phyloP scores from a whole-genome alignment of 306 rosid genomes.

The Sesbania bispinosa region DNA sequence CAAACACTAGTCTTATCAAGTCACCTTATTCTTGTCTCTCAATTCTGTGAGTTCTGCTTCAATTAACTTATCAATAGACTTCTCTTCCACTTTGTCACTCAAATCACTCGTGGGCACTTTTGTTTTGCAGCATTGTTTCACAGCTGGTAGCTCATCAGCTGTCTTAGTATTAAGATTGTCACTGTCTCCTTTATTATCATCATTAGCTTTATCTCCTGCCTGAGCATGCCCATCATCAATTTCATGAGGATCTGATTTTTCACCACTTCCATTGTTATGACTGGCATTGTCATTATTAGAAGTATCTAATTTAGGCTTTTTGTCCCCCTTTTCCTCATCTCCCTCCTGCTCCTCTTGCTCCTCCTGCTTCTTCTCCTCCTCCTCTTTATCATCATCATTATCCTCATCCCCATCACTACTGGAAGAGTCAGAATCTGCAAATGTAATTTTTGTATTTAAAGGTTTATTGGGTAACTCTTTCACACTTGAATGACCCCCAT shows the following conservation, averaged over 20 bases:
- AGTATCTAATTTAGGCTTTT: constrained; percentile 40
- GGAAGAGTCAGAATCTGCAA: constrained; percentile 71
- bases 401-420: constrained; percentile 34
- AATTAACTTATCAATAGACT: constrained; percentile 77
- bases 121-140: constrained; percentile 58
- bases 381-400: constrained; percentile 23
- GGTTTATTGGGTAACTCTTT: constrained; percentile 48
- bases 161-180: constrained; percentile 29
- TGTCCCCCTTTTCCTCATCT: constrained; percentile 31
- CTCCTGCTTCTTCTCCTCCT: no score
- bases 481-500: constrained; percentile 45
- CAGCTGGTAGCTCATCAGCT: constrained; percentile 50
- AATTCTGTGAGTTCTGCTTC: constrained; percentile 75
- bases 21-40: constrained; percentile 82
- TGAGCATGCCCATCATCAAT: constrained; percentile 25
- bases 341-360: no score
- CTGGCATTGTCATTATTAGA: constrained; percentile 22
- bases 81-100: constrained; percentile 47
- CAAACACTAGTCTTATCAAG: constrained; percentile 7
- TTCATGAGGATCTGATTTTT: constrained; percentile 38
- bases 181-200: constrained; percentile 28
- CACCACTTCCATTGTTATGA: constrained; percentile 29
- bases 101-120: constrained; percentile 32
- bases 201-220: constrained; percentile 37
- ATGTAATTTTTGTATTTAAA: constrained; percentile 66